Conservation (phyloP, 495 filamentous ascomycete genomes). For the Xylona heveae region DNA sequence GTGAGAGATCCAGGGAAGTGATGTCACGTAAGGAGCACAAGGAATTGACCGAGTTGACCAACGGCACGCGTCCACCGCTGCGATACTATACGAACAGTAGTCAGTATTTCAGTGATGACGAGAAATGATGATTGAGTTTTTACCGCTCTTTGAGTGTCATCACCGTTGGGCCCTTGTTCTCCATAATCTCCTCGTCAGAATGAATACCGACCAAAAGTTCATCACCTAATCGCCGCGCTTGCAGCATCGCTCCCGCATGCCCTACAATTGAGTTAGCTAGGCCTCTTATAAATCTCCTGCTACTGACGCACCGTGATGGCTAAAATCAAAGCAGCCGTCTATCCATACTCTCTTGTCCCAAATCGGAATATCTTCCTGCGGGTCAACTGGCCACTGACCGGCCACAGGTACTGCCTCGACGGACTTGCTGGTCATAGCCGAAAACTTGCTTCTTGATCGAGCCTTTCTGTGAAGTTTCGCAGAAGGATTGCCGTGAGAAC, state of each 20-base stretch:
- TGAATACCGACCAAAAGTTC: conserved; percentile 84
- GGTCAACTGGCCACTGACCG: conserved; percentile 44
- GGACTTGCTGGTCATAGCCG: no score
- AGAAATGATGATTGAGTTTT: conserved; percentile 5
- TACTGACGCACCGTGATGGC: conserved; percentile 54
- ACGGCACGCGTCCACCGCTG: conserved; percentile 81
- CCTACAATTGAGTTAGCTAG: conserved; percentile 24
- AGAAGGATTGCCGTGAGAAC: no score
- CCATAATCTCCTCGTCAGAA: conserved; percentile 81
- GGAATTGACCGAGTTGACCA: conserved; percentile 76
- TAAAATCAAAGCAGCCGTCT: conserved; percentile 97
- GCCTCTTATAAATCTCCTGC: conserved; percentile 3
- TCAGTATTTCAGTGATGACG: conserved; percentile 3
- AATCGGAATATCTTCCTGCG: conserved; percentile 36
- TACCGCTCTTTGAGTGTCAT: conserved; percentile 85
- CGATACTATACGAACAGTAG: conserved; percentile 23
- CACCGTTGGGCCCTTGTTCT: conserved; percentile 94
- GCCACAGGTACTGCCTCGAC: conserved; percentile 20
- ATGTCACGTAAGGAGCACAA: conserved; percentile 85
- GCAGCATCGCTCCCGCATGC: conserved; percentile 90
- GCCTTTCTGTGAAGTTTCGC: no score
- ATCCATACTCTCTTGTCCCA: conserved; percentile 75
- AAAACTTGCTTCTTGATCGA: no score
- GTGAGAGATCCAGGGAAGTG: conserved; percentile 77
- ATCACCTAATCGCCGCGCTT: conserved; percentile 68